phyloP scores from a whole-genome alignment of 2,329 filamentous ascomycete species.

The Zymoseptoria tritici region DNA sequence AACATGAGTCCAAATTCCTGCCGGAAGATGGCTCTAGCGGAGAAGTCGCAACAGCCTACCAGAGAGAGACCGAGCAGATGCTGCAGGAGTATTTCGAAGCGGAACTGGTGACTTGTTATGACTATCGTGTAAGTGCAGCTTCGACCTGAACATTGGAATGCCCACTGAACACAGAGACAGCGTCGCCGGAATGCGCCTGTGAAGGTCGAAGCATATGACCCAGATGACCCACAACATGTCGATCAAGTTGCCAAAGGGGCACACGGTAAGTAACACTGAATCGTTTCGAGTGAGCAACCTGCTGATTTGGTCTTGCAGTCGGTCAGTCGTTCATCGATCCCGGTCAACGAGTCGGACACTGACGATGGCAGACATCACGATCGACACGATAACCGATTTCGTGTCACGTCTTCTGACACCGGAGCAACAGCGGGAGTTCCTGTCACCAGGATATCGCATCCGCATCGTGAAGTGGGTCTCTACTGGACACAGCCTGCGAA shows the following conservation, averaged over 20 bases:
- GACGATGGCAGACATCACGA: not conserved
- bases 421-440: not conserved
- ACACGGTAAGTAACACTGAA: not conserved
- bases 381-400: not conserved
- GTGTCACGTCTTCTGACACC: not conserved
- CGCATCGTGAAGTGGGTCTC: not conserved
- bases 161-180: not conserved
- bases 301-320: not conserved
- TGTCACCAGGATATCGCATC: not conserved
- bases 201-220: constrained; percentile 1
- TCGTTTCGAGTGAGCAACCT: not conserved
- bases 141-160: not conserved
- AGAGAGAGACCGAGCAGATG: not conserved
- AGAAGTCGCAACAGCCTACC: not conserved
- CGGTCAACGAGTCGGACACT: not conserved
- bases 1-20: not conserved
- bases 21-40: not conserved
- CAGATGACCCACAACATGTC: not conserved
- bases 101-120: not conserved
- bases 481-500: not conserved
- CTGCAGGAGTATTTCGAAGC: not conserved
- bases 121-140: not conserved
- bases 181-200: not conserved
- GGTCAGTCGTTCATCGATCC: not conserved
- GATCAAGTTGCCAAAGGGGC: constrained; percentile 1